Evolutionary conservation across 371 early-diverging fungal genomes (phyloP), one percentile per base, ranked within the genome.

Genomic region (Haplosporangium sp.): DNA sequence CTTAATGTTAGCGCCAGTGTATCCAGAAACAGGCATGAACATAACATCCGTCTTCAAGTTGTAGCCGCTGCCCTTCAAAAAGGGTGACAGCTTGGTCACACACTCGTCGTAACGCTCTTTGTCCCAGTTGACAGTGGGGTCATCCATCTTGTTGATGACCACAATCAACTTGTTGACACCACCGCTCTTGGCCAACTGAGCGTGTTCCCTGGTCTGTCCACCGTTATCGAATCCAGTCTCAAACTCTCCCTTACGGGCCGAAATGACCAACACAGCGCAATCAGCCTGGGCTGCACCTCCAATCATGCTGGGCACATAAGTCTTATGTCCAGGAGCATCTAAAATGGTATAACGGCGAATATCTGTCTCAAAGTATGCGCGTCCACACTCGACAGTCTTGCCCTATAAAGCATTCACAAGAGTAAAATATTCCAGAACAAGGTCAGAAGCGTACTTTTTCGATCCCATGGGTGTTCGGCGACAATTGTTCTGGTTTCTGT

Each of bases 291-390:
- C 93, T 16, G 98, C 98, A 71, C 98, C 98, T 70, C 90, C 91
- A 68, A 99, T 93, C 99, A 99, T 99, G 84, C 93, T 96, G n/a
- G 98, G 97, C 7, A 99, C 98, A 84, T 92, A 99, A 85, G 93
- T 96, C 86, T 99, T 99, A 89, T 99, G 99, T 21, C 99, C 99
- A 52, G 99, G 99, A 5, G 99, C 99, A 84, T 98, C 99, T 53
- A 98, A 84, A 68, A 98, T 95, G 38, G 98, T 98, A 84, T 96
- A 99, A 59, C 95, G 90, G 60, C 98, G 94, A 80, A 90, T 92
- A 50, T 93, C 92, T 14, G 99, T 96, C 81, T 99, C 98, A 86
- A 99, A 99, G 82, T 89, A 95, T 18, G 99, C 99, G 67, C 95
- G 94, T 73, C 97, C 99, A 83, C 94, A 94, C 84, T 99, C 98